Conservation (phyloP, 108 stramenopile species). For the Pseudonitzschia multiseries region DNA sequence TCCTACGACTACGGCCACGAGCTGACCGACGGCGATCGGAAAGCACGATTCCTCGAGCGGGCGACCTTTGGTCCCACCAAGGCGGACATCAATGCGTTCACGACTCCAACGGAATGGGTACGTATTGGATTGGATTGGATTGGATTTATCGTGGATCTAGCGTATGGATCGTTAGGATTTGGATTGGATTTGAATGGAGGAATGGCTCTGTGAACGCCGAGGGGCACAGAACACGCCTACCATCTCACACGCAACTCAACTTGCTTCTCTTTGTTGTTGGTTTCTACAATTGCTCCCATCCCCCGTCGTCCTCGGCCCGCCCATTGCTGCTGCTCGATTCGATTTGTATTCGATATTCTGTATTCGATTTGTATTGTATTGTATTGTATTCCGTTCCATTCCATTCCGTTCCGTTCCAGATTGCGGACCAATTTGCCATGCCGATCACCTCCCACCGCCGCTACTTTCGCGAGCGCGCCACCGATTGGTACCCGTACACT, state of each 20-base stretch:
- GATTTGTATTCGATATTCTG: too few species aligned
- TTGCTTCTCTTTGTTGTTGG: too few species aligned
- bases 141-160: neutral
- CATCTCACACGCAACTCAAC: too few species aligned
- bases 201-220: too few species aligned
- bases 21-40: conserved; percentile 16
- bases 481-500: neutral
- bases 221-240: too few species aligned
- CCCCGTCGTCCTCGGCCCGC: too few species aligned
- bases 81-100: neutral
- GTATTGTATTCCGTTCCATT: conserved; percentile 12
- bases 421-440: neutral
- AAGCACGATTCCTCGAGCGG: conserved; percentile 54
- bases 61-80: conserved; percentile 63
- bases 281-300: too few species aligned
- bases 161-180: too few species aligned
- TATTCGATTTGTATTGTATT: too few species aligned
- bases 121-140: neutral
- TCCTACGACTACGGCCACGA: conserved; percentile 3
- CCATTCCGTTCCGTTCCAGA: conserved; percentile 15
- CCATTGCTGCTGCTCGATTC: too few species aligned
- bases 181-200: too few species aligned
- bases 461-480: conserved; percentile 6
- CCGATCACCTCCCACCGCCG: conserved; percentile 12
- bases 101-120: neutral